Percentiles rank a stretch among this genome's conserved stretches.
Evolutionary conservation across 768 basidiomycete species (phyloP).

Genomic region (Trametes sanguinea): DNA sequence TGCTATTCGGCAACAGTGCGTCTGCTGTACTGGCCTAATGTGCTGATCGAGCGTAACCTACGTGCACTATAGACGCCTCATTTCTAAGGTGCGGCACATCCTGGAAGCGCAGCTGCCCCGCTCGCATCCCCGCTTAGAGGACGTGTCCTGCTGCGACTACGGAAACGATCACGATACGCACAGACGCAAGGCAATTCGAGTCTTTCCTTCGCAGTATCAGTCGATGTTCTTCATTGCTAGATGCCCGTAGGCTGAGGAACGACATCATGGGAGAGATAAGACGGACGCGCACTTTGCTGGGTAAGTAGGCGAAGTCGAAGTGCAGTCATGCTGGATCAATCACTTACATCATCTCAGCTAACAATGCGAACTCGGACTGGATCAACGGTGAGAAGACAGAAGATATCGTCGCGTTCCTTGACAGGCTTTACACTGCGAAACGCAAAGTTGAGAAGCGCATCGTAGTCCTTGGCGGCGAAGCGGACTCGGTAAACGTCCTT

Average conservation of each 20-base stretch:
- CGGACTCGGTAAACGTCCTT: slow-evolving; percentile 49
- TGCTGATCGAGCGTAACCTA: slow-evolving; percentile 8
- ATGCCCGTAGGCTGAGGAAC: slow-evolving; percentile 88
- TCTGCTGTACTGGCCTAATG: slow-evolving; percentile 45
- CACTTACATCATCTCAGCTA: slow-evolving; percentile 46
- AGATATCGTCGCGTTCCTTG: slow-evolving; percentile 83
- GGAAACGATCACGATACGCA: slow-evolving; percentile 80
- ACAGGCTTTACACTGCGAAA: slow-evolving; percentile 87
- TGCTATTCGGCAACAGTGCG: slow-evolving; percentile 69
- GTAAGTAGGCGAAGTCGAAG: slow-evolving; percentile 39
- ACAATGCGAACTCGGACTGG: slow-evolving; percentile 87
- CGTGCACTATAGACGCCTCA: slow-evolving; percentile 59
- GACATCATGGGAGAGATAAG: slow-evolving; percentile 93
- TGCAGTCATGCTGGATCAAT: not conserved
- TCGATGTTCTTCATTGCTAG: slow-evolving; percentile 78
- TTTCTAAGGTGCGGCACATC: slow-evolving; percentile 84
- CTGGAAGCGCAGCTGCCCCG: slow-evolving; percentile 77
- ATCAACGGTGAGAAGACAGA: slow-evolving; percentile 85
- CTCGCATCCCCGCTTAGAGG: slow-evolving; percentile 44
- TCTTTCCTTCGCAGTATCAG: slow-evolving; percentile 86
- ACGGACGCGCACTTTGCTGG: slow-evolving; percentile 70
- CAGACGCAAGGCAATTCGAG: slow-evolving; percentile 83
- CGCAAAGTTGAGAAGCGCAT: slow-evolving; percentile 87
- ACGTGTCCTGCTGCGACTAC: slow-evolving; percentile 46
- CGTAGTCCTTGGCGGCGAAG: slow-evolving; percentile 69